These are phyloP conservation scores for Pugionium cornutum DNA, from an alignment of 345 rosid species.

Conservation along the genomic window DNA sequence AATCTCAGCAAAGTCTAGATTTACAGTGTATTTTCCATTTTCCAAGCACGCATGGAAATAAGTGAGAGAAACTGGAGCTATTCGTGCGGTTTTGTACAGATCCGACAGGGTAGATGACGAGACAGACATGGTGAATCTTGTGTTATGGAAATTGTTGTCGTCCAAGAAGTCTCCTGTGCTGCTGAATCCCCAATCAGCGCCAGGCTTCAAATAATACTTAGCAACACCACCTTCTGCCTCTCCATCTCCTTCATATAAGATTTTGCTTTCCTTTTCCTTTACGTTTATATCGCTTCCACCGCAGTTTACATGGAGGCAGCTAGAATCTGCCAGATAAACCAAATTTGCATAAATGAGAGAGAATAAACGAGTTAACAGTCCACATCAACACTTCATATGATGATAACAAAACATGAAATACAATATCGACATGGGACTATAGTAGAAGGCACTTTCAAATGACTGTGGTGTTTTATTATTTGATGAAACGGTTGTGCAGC, in stretches of 20 bases:
- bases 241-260: slow-evolving; percentile 58
- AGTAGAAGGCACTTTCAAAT: neutral
- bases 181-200: slow-evolving; percentile 62
- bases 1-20: slow-evolving; percentile 62
- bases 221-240: slow-evolving; percentile 54
- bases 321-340: slow-evolving; percentile 44
- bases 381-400: slow-evolving; percentile 3
- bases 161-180: slow-evolving; percentile 76
- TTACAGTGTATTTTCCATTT: slow-evolving; percentile 56
- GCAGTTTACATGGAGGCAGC: slow-evolving; percentile 58
- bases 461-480: neutral
- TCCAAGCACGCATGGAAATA: slow-evolving; percentile 67
- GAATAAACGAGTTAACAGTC: slow-evolving; percentile 11
- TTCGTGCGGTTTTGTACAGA: slow-evolving; percentile 51
- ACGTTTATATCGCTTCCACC: slow-evolving; percentile 55
- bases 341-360: slow-evolving; percentile 18
- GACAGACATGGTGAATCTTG: slow-evolving; percentile 33
- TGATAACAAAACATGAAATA: neutral
- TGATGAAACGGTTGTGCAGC: neutral
- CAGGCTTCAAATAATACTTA: slow-evolving; percentile 41
- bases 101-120: slow-evolving; percentile 47
- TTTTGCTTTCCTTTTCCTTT: slow-evolving; percentile 40
- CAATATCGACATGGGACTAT: slow-evolving; percentile 4
- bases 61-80: slow-evolving; percentile 62
- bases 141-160: slow-evolving; percentile 52